Percentiles rank a stretch among this genome's conserved stretches.
Evolutionary conservation across 108 stramenopile species (phyloP).

Genomic region (Seminavis robusta): DNA sequence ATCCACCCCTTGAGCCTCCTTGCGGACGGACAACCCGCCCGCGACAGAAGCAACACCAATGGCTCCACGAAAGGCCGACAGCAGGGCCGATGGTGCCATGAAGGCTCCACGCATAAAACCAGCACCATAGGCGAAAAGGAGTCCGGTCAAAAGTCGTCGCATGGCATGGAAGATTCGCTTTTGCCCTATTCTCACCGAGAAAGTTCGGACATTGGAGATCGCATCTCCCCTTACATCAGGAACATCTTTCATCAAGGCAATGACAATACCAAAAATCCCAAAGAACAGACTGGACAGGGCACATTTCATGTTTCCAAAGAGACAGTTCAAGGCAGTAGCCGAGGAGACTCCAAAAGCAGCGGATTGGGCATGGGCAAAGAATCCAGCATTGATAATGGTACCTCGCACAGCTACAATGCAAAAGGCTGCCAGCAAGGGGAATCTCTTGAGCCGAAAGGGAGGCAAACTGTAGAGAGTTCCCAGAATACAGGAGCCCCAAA

Average conservation of each 20-base stretch:
- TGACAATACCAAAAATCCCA: constrained; percentile 83
- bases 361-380: constrained; percentile 72
- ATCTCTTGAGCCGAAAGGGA: constrained; percentile 88
- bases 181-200: constrained; percentile 76
- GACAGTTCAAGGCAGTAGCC: constrained; percentile 44
- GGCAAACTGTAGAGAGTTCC: constrained; percentile 88
- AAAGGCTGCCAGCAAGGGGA: constrained; percentile 92
- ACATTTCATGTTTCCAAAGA: constrained; percentile 52
- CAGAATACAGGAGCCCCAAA: constrained; percentile 83
- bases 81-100: constrained; percentile 12
- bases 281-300: constrained; percentile 71
- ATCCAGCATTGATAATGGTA: constrained; percentile 88
- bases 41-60: constrained; percentile 54
- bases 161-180: constrained; percentile 44
- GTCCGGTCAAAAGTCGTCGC: constrained; percentile 42
- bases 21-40: constrained; percentile 59
- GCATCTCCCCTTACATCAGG: constrained; percentile 81
- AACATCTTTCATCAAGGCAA: constrained; percentile 90
- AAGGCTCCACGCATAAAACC: constrained; percentile 37
- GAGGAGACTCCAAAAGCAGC: constrained; percentile 46
- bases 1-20: constrained; percentile 58
- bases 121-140: constrained; percentile 32
- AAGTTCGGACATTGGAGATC: constrained; percentile 69
- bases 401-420: constrained; percentile 94
- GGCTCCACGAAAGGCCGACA: constrained; percentile 40